Conservation (phyloP, 2,329 filamentous ascomycete species). For the Parasarocladium wereldwijsianum region DNA sequence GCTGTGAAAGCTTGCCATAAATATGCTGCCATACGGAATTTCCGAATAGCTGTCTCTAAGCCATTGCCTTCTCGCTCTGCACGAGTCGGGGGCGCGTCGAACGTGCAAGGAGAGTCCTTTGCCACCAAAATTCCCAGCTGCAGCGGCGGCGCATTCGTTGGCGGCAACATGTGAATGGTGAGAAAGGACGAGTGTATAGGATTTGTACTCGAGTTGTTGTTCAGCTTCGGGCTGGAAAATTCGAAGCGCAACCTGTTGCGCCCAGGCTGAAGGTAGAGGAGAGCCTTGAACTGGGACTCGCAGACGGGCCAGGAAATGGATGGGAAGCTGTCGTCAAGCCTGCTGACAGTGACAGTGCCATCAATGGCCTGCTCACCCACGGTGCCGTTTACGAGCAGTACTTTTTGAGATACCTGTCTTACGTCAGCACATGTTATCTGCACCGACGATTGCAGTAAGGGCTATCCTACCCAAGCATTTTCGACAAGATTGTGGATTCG, state of each 20-base stretch:
- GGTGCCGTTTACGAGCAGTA: constrained; percentile 67
- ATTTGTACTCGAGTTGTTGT: constrained; percentile 50
- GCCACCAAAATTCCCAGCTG: constrained; percentile 80
- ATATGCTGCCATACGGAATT: constrained; percentile 91
- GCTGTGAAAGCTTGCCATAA: constrained; percentile 95
- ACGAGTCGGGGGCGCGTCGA: constrained; percentile 66
- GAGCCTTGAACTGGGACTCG: constrained; percentile 80
- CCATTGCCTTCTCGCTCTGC: constrained; percentile 68
- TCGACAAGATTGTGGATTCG: constrained; percentile 66
- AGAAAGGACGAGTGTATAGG: constrained; percentile 66
- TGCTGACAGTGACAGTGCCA: constrained; percentile 63
- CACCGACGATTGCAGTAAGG: constrained; percentile 5
- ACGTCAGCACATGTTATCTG: neutral
- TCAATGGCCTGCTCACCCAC: constrained; percentile 69
- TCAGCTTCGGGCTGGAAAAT: constrained; percentile 70
- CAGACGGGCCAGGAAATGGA: constrained; percentile 74
- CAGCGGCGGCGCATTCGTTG: constrained; percentile 64
- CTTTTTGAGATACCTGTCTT: constrained; percentile 73
- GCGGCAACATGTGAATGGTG: constrained; percentile 73
- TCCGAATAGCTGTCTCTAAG: constrained; percentile 65
- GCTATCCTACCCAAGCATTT: constrained; percentile 61
- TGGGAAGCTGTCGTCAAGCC: constrained; percentile 77
- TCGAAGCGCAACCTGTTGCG: constrained; percentile 81
- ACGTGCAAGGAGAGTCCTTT: constrained; percentile 76
- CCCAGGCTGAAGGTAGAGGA: constrained; percentile 82